Evolutionary conservation across 202 grass and related monocot genomes (phyloP).

Genomic region (Schoenoplectus triqueter): DNA sequence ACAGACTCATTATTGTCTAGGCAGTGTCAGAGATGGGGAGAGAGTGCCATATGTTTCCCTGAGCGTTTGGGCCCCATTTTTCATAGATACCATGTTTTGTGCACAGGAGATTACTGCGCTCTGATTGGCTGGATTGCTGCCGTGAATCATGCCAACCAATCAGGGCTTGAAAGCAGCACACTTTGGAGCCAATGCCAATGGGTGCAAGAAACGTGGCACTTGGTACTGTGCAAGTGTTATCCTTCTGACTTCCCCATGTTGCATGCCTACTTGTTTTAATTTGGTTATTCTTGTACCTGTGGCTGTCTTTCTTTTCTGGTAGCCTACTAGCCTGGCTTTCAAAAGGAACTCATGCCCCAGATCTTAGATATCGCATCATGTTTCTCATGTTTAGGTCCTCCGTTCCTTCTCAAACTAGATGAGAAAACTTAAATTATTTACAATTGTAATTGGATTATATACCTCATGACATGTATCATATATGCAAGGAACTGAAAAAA

Average conservation of each 20-base stretch:
- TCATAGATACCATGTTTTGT: slow-evolving; percentile 43
- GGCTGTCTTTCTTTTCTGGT: slow-evolving; percentile 30
- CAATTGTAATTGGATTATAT: background rate
- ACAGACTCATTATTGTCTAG: slow-evolving; percentile 43
- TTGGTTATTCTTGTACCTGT: slow-evolving; percentile 20
- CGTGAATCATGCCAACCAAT: slow-evolving; percentile 57
- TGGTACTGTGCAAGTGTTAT: slow-evolving; percentile 1
- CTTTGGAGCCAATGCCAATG: slow-evolving; percentile 42
- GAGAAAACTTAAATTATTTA: background rate
- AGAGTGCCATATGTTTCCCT: background rate
- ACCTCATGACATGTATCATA: background rate
- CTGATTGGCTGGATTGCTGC: slow-evolving; percentile 44
- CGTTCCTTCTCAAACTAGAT: background rate
- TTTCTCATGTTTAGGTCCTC: slow-evolving; percentile 4
- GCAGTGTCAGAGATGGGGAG: slow-evolving; percentile 43
- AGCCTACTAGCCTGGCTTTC: slow-evolving; percentile 1
- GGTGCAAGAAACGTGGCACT: slow-evolving; percentile 51
- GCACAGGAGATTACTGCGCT: slow-evolving; percentile 45
- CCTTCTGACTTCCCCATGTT: slow-evolving; percentile 12
- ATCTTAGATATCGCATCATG: slow-evolving; percentile 26
- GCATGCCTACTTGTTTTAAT: background rate
- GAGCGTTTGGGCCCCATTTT: slow-evolving; percentile 38
- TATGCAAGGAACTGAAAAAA: background rate
- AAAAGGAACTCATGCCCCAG: slow-evolving; percentile 29
- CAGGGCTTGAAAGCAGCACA: slow-evolving; percentile 51